Conservation (phyloP, 208 protist species). For the Crithidia sp. region DNA sequence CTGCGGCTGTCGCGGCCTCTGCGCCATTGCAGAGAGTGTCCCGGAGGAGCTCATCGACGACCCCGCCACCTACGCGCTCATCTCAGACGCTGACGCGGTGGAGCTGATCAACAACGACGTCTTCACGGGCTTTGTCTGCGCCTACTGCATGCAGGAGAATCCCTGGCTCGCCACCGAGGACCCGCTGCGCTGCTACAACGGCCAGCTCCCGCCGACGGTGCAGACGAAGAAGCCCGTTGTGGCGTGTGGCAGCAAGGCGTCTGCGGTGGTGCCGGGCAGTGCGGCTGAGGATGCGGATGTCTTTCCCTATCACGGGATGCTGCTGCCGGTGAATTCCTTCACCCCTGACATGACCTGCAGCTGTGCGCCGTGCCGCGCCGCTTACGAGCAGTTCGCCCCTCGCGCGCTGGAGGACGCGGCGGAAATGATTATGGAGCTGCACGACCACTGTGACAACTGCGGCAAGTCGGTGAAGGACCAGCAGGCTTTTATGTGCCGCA, state of each 20-base stretch:
- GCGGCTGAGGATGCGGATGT: constrained; percentile 16
- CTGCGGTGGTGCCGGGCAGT: constrained; percentile 9
- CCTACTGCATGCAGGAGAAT: constrained; percentile 82
- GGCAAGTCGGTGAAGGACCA: constrained; percentile 50
- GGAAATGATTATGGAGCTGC: constrained; percentile 77
- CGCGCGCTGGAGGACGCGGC: constrained; percentile 55
- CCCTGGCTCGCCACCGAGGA: constrained; percentile 75
- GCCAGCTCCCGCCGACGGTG: constrained; percentile 50
- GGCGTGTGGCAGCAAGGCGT: constrained; percentile 39
- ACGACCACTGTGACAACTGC: constrained; percentile 79
- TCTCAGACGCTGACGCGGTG: constrained; percentile 44
- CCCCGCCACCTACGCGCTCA: constrained; percentile 31
- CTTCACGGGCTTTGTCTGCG: constrained; percentile 82
- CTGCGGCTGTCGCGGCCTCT: constrained; percentile 79
- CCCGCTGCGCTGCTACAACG: constrained; percentile 62
- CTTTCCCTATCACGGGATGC: constrained; percentile 79
- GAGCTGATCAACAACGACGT: constrained; percentile 82
- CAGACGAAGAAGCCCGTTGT: constrained; percentile 37
- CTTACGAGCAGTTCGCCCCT: constrained; percentile 71
- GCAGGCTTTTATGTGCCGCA: constrained; percentile 78
- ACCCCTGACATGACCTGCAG: constrained; percentile 64
- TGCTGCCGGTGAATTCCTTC: constrained; percentile 72
- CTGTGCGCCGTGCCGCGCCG: constrained; percentile 64
- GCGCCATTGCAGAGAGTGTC: constrained; percentile 59
- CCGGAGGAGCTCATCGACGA: constrained; percentile 51